These are phyloP conservation scores for Aristolochia contorta DNA, from an alignment of 164 flowering plant species.

Conservation along the genomic window DNA sequence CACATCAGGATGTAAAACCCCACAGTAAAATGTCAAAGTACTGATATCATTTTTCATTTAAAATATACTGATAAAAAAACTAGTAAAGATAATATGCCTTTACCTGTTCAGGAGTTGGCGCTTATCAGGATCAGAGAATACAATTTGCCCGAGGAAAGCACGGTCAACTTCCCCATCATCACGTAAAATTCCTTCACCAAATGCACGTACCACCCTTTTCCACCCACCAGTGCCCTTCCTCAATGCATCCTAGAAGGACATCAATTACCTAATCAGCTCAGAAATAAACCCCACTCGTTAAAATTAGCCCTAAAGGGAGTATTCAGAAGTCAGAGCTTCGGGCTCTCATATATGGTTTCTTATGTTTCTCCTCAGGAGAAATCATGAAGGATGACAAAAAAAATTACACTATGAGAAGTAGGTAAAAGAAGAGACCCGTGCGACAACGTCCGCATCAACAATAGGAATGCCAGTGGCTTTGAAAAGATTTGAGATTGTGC, in stretches of 20 bases:
- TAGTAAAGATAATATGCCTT: no score
- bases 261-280: not conserved
- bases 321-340: not conserved
- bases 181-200: slow-evolving; percentile 68
- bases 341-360: not conserved
- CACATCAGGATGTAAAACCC: no score
- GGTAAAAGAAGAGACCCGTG: slow-evolving; percentile 44
- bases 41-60: no score
- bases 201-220: slow-evolving; percentile 68
- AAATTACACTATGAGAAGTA: not conserved
- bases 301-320: not conserved
- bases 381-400: not conserved
- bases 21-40: no score
- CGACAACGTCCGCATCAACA: slow-evolving; percentile 85
- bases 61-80: no score
- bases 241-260: slow-evolving; percentile 49
- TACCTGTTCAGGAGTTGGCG: slow-evolving; percentile 86
- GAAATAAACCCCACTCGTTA: not conserved
- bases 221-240: slow-evolving; percentile 91
- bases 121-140: slow-evolving; percentile 71
- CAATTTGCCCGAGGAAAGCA: slow-evolving; percentile 63
- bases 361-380: not conserved
- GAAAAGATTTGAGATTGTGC: slow-evolving; percentile 79
- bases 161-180: slow-evolving; percentile 75
- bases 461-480: slow-evolving; percentile 59